A percentile compares a stretch with the other conserved stretches of the same genome.
Conservation (phyloP, 73 alveolate species). For the Effrenium voratum region DNA sequence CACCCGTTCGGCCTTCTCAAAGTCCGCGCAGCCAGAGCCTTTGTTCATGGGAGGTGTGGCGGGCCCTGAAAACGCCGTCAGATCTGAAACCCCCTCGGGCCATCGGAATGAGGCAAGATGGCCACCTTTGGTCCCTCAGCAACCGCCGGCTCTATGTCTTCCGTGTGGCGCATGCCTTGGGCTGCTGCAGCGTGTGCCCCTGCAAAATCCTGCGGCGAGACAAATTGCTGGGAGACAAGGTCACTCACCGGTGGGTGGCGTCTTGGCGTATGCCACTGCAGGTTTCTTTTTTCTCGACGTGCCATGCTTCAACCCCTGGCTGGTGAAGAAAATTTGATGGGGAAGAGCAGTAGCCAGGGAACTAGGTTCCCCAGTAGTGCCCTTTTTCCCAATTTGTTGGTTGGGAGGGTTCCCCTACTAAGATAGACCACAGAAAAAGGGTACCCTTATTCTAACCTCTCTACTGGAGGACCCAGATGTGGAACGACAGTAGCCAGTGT, state of each 20-base stretch:
- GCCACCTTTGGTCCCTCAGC: constrained; percentile 70
- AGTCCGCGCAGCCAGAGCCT: neutral
- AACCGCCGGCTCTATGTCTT: constrained; percentile 82
- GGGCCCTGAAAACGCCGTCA: neutral
- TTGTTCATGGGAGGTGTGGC: neutral
- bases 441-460: too few species aligned
- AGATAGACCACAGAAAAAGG: too few species aligned
- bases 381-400: too few species aligned
- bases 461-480: too few species aligned
- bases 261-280: neutral
- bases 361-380: neutral
- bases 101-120: too few species aligned
- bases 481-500: too few species aligned
- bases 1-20: neutral
- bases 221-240: neutral
- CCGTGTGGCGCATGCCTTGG: constrained; percentile 80
- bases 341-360: neutral
- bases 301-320: neutral
- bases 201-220: constrained; percentile 9
- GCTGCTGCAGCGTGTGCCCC: constrained; percentile 30
- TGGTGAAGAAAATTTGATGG: neutral
- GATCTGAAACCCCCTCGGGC: neutral
- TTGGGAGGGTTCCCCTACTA: too few species aligned
- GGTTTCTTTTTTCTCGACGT: neutral
- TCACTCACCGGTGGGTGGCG: neutral